Evolutionary conservation across 1,284 basidiomycete genomes (phyloP).

Genomic region (Chalciporus piperatoides): DNA sequence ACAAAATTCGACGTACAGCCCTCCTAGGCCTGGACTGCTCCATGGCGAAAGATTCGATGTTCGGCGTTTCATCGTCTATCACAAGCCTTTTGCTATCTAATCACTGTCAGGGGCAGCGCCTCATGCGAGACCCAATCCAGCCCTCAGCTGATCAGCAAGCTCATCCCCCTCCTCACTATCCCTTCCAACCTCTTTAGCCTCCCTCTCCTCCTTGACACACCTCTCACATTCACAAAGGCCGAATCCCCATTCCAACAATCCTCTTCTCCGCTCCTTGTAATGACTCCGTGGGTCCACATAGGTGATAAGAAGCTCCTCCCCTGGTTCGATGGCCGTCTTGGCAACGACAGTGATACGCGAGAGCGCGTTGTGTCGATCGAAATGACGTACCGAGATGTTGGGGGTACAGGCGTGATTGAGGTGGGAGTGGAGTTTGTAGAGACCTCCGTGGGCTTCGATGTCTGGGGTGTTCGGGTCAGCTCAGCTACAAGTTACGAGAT

Average conservation of each 20-base stretch:
- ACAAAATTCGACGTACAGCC: too few relatives aligned
- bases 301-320: slow-evolving; percentile 74
- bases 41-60: not conserved
- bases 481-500: not conserved
- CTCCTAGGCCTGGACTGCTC: too few relatives aligned
- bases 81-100: not conserved
- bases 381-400: slow-evolving; percentile 71
- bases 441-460: slow-evolving; percentile 81
- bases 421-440: slow-evolving; percentile 85
- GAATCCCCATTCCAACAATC: slow-evolving; percentile 73
- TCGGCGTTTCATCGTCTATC: not conserved
- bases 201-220: slow-evolving; percentile 55
- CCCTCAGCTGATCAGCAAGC: slow-evolving; percentile 47
- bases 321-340: slow-evolving; percentile 55
- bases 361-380: slow-evolving; percentile 59
- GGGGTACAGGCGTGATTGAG: slow-evolving; percentile 83
- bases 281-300: slow-evolving; percentile 71
- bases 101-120: not conserved
- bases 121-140: slow-evolving; percentile 46
- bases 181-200: slow-evolving; percentile 34
- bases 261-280: slow-evolving; percentile 51
- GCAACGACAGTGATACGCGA: slow-evolving; percentile 73
- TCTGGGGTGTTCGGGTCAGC: slow-evolving; percentile 42
- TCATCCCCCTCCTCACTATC: slow-evolving; percentile 30
- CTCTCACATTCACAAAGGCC: slow-evolving; percentile 64